Evolutionary conservation across 345 rosid genomes (phyloP).

Genomic region (Linum tenue): DNA sequence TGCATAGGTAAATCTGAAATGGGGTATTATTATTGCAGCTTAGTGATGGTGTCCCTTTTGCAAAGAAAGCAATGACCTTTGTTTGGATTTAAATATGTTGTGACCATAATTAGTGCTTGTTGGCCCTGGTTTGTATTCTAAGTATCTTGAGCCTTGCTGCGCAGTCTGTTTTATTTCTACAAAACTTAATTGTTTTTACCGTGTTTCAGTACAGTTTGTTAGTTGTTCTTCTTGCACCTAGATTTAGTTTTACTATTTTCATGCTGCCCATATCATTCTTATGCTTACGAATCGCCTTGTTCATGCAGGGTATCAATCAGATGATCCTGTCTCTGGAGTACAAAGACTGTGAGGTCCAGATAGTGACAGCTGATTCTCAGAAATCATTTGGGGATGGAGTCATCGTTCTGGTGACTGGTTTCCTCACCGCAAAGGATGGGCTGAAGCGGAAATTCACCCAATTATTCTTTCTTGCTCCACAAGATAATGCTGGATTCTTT

Average conservation of each 20-base stretch:
- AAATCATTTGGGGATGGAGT: constrained; percentile 64
- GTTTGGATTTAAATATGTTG: no score
- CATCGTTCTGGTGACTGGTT: constrained; percentile 76
- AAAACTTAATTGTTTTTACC: no score
- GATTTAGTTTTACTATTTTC: not conserved
- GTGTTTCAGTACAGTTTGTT: not conserved
- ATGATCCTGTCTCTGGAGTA: constrained; percentile 18
- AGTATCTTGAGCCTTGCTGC: no score
- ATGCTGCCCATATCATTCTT: constrained; percentile 37
- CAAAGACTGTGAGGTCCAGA: constrained; percentile 62
- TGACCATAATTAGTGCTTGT: no score
- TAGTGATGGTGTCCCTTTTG: no score
- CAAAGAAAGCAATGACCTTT: no score
- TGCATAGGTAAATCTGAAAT: no score
- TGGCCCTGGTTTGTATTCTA: no score
- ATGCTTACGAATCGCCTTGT: constrained; percentile 8
- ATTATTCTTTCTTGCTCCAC: constrained; percentile 88
- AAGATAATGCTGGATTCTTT: constrained; percentile 57
- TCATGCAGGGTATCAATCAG: constrained; percentile 24
- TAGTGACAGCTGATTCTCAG: constrained; percentile 86
- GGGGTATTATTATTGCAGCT: no score
- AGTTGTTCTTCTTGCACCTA: not conserved
- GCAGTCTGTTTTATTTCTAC: no score
- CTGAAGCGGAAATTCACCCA: constrained; percentile 74
- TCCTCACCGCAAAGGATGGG: constrained; percentile 62